phyloP scores from a whole-genome alignment of 768 basidiomycete species.

The Pleurotus salmoneostramineus region DNA sequence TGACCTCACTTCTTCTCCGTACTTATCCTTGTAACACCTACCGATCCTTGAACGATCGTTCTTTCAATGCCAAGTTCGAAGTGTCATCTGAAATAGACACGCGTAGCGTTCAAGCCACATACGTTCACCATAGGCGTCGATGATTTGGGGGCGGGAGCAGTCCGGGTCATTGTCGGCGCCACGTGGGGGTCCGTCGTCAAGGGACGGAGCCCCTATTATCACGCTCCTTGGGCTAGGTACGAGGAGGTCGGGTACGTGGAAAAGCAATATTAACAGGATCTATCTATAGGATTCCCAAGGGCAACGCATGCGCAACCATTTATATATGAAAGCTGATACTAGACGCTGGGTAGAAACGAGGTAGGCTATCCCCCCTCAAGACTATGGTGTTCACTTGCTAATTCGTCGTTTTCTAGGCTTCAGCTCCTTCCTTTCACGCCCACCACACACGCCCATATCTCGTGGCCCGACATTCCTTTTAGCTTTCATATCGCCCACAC shows the following conservation, averaged over 20 bases:
- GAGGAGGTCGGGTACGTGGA: not conserved
- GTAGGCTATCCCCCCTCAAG: not conserved
- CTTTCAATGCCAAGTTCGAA: too few relatives aligned
- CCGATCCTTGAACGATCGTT: too few relatives aligned
- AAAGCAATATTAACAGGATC: not conserved
- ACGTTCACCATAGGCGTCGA: too few relatives aligned
- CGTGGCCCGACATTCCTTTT: not conserved
- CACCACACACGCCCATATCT: not conserved
- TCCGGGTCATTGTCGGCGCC: not conserved
- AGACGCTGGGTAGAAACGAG: not conserved
- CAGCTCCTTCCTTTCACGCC: not conserved
- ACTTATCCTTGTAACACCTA: too few relatives aligned
- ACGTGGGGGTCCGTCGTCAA: not conserved
- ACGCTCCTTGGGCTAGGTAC: not conserved
- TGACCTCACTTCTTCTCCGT: too few relatives aligned
- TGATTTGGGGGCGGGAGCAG: not conserved
- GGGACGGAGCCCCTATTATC: not conserved
- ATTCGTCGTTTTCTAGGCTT: not conserved
- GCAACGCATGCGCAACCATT: not conserved
- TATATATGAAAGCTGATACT: not conserved
- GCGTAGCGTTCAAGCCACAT: too few relatives aligned
- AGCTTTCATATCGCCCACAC: not conserved
- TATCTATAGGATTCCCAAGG: not conserved
- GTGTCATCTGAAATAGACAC: too few relatives aligned
- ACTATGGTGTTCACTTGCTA: not conserved